Evolutionary conservation across 345 rosid species (phyloP), one percentile per base, ranked within the genome.

Genomic region (Sisymbrium altissimum): DNA sequence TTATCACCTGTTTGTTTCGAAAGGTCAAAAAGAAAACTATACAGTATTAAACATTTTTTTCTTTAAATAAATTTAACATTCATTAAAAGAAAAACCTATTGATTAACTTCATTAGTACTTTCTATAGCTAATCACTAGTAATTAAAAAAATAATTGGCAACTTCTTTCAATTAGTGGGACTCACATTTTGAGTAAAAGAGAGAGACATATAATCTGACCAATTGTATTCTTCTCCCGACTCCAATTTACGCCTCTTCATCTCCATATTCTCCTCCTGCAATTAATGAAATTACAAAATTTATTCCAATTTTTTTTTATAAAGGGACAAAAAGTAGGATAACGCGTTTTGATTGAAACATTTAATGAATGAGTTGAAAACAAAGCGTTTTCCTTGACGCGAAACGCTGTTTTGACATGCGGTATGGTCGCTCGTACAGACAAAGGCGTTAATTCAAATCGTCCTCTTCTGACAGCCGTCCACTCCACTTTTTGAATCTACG

Each of bases 151-250:
- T 2, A 43, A 43, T 1, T 55, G 40, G 39, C 7, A 30, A 1
- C 6, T 55, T n/a, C 4, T 30, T 15, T 57, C 21, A 57, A 17
- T 57, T 56, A 4, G 25, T 9, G 7, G 27, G 11, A 72, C 96
- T 81, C 69, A 90, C 99, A 78, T 92, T 88, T 74, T 95, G 99
- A 73, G 99, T 95, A 78, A 95, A 95, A 15, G 86, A 79, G 84
- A 92, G 73, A 58, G 96, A 92, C 85, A 84, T 81, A 77, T 95
- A 92, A 82, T 90, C 96, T 13, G 78, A 83, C 98, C 99, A 95
- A 68, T 63, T 68, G 46, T 81, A 88, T 11, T 79, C 92, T 61
- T 78, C 85, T 46, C 71, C 58, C 1, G 70, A 83, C 38, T 82
- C 83, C 10, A 39, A 61, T 83, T 87, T 95, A 69, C 77, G 80